Conservation (phyloP, 139 green algal genomes). For the Mesotaenium endlicherianum region DNA sequence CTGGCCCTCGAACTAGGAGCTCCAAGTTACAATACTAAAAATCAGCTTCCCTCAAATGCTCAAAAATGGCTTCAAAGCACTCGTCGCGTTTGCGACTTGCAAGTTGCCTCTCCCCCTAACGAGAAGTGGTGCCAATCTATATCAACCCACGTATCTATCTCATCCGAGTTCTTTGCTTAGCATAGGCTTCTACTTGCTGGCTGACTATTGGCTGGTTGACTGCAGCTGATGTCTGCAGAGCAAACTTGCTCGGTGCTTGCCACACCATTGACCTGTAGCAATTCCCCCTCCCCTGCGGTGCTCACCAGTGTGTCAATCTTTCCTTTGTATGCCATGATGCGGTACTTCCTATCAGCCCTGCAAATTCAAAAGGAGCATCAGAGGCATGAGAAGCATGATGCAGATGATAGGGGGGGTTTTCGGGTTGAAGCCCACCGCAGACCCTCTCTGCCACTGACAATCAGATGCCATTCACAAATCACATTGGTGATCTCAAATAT, state of each 20-base stretch:
- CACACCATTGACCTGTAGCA: not conserved
- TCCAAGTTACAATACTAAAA: too few relatives aligned
- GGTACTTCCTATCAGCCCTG: slow-evolving; percentile 23
- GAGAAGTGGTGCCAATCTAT: too few relatives aligned
- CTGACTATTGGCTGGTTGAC: not conserved
- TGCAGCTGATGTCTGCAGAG: not conserved
- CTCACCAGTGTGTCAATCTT: not conserved
- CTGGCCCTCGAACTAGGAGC: too few relatives aligned
- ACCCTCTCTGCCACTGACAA: not conserved
- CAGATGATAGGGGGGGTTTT: not conserved
- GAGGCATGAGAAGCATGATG: not conserved
- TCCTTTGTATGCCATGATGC: slow-evolving; percentile 11
- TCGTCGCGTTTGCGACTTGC: too few relatives aligned
- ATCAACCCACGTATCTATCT: not conserved
- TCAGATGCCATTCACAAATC: not conserved
- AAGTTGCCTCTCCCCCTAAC: too few relatives aligned
- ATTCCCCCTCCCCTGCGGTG: not conserved
- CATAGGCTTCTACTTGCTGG: not conserved
- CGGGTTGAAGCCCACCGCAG: not conserved
- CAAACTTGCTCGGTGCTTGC: not conserved
- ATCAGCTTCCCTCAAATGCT: too few relatives aligned
- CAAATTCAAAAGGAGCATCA: not conserved
- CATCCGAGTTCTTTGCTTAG: not conserved
- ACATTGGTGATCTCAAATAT: not conserved
- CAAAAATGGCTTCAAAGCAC: too few relatives aligned